Base-by-base conservation (phyloP, 768 basidiomycete genomes). In the Boletus subcaerulescens region DNA sequence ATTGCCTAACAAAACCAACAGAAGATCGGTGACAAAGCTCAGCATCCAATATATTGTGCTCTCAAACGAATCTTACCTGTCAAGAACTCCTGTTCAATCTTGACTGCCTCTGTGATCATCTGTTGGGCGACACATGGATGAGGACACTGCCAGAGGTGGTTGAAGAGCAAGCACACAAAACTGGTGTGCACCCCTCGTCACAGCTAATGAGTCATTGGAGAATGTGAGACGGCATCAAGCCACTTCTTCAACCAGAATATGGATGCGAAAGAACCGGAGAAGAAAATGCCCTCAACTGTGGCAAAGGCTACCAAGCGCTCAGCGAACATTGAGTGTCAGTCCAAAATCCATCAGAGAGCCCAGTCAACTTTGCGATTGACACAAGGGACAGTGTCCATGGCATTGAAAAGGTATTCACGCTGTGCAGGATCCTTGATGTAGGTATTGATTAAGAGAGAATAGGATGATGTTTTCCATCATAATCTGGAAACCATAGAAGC, bases 381-480 rank as follows among this genome's bases (percentile, higher is more conserved):
- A 63, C 89, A 93, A 1, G 95, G 94, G 47, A 98, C 90, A 48
- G 92, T 96, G 58, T 97, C 92, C 53, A 98, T 82, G 29, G 95
- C 94, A 56, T 93, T 86, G 68, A 98, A 97, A 8, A 98, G 86
- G 63, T 85, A 86, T 36, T 84, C 82, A 39, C 93, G 86, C 65
- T 91, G 74, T 1, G 69, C 75, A 5, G 82, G 66, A 52, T 98
- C 94, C 65, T 89, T 90, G 73, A 98, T 91, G 70, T 96, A 97
- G 5, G 87, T 91, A 70, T 97, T 93, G 64, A 98, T 95, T 63
- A 98, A 85, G 36, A 97, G 83, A 0, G 94, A 96, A 72, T 98
- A 98, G 0, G 94, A 72, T 98, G 95, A 98, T 84, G 70, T 98
- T 98, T 65, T 97, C 95, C 85, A 96, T 98, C 94, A 97, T 97